Conservation (phyloP, 1,284 basidiomycete genomes). For the Boletus semigastroideus region DNA sequence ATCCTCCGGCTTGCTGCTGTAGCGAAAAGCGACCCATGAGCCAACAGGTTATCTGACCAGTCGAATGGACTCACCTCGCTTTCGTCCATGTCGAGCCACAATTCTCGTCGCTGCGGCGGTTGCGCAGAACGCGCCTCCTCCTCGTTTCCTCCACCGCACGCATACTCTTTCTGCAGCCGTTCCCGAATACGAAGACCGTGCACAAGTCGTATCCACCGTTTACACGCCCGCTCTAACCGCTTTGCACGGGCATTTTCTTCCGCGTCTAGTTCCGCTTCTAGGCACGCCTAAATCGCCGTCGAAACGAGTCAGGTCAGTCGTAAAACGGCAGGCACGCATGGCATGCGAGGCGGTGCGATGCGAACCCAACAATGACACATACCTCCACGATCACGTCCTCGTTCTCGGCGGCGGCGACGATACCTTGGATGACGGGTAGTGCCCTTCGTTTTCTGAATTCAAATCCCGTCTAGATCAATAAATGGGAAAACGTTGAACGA, state of each 20-base stretch:
- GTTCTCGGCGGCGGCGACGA: constrained; percentile 85
- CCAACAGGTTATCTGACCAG: neutral
- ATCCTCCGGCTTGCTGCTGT: constrained; percentile 50
- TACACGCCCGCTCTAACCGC: constrained; percentile 78
- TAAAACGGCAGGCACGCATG: neutral
- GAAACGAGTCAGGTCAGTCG: constrained; percentile 13
- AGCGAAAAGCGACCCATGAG: neutral
- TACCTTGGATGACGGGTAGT: constrained; percentile 81
- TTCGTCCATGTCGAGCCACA: constrained; percentile 22
- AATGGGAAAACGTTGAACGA: constrained; percentile 3
- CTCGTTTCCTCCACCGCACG: constrained; percentile 35
- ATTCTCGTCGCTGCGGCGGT: constrained; percentile 10
- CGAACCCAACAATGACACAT: constrained; percentile 25
- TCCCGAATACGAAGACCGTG: constrained; percentile 86
- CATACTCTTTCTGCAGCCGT: constrained; percentile 83
- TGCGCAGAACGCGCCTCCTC: neutral
- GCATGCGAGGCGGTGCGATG: neutral
- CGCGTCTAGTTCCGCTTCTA: constrained; percentile 76
- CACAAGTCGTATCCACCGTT: constrained; percentile 87
- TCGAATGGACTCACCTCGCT: constrained; percentile 22
- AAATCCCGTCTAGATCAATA: constrained; percentile 72
- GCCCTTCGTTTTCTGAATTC: constrained; percentile 93
- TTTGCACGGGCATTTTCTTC: constrained; percentile 78
- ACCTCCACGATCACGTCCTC: constrained; percentile 80
- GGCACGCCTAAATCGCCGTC: constrained; percentile 64